phyloP scores from a whole-genome alignment of 805 yeast species.

The Yarrowia sp. region DNA sequence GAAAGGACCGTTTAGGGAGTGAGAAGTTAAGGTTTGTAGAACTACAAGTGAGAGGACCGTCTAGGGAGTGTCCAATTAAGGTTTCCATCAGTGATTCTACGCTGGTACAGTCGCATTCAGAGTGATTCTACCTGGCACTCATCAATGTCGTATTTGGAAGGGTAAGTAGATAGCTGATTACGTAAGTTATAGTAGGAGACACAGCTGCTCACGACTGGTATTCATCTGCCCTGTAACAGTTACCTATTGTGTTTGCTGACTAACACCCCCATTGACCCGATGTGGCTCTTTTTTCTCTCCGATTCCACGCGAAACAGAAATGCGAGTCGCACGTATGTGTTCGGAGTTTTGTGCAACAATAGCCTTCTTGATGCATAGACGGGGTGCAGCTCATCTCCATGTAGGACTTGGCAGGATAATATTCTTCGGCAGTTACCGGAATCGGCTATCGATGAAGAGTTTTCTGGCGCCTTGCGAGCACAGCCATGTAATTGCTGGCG shows the following conservation, averaged over 20 bases:
- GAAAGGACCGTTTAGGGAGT: too few relatives aligned
- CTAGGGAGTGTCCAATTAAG: not conserved
- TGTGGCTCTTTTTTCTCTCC: not conserved
- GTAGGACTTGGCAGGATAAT: constrained; percentile 4
- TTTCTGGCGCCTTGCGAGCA: not conserved
- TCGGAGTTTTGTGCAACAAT: constrained; percentile 1
- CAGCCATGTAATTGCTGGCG: too few relatives aligned
- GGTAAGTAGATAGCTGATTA: not conserved
- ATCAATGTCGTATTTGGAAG: too few relatives aligned
- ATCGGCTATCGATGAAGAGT: too few relatives aligned
- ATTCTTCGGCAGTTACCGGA: not conserved
- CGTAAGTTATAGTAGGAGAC: not conserved
- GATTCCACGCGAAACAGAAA: constrained; percentile 7
- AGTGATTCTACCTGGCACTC: too few relatives aligned
- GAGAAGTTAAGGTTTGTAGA: too few relatives aligned
- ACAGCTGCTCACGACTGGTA: too few relatives aligned
- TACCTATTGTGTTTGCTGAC: too few relatives aligned
- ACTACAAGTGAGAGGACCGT: not conserved
- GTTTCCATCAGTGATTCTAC: too few relatives aligned
- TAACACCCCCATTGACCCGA: not conserved
- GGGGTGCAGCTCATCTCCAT: constrained; percentile 12
- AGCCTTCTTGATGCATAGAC: not conserved
- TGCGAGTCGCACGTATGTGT: constrained; percentile 6
- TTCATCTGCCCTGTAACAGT: too few relatives aligned
- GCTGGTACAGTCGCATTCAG: too few relatives aligned